Evolutionary conservation across 805 yeast species (phyloP).

Genomic region (Kodamaea kaohsiungensis): DNA sequence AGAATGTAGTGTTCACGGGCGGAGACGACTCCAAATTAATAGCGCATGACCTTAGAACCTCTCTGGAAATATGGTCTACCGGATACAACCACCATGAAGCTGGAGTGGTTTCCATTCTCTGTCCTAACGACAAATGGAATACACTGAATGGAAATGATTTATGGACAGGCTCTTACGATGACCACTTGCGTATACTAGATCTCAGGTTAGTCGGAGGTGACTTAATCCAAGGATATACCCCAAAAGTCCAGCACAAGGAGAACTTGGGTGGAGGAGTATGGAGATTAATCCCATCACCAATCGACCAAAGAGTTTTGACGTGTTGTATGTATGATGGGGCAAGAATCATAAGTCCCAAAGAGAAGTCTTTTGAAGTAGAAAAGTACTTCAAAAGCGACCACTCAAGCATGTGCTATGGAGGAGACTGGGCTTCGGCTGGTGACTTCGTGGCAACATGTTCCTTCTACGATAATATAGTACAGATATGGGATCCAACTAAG

Average conservation of each 20-base stretch:
- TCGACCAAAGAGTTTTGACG: conserved; percentile 50
- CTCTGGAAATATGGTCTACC: conserved; percentile 41
- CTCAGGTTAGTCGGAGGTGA: conserved; percentile 49
- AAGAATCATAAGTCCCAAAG: conserved; percentile 48
- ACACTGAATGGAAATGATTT: conserved; percentile 45
- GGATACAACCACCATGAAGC: conserved; percentile 73
- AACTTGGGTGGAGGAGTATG: conserved; percentile 94
- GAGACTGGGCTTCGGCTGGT: conserved; percentile 70
- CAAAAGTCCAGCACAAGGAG: conserved; percentile 43
- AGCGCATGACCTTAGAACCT: conserved; percentile 64
- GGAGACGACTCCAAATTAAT: conserved; percentile 84
- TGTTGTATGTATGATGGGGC: conserved; percentile 99
- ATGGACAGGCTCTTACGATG: conserved; percentile 95
- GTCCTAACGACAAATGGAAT: conserved; percentile 45
- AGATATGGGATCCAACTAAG: conserved; percentile 55
- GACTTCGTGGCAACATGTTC: conserved; percentile 74
- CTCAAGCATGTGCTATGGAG: conserved; percentile 94
- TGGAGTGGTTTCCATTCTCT: conserved; percentile 83
- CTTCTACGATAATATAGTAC: conserved; percentile 84
- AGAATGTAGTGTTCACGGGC: conserved; percentile 72
- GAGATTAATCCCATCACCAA: conserved; percentile 73
- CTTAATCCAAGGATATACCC: conserved; percentile 49
- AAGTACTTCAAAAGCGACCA: conserved; percentile 67
- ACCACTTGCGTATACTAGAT: conserved; percentile 68
- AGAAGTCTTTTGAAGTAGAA: conserved; percentile 27